Evolutionary conservation across 2,329 filamentous ascomycete genomes (phyloP), one percentile per base, ranked within the genome.

Genomic region (Aspergillus hiratsukae): DNA sequence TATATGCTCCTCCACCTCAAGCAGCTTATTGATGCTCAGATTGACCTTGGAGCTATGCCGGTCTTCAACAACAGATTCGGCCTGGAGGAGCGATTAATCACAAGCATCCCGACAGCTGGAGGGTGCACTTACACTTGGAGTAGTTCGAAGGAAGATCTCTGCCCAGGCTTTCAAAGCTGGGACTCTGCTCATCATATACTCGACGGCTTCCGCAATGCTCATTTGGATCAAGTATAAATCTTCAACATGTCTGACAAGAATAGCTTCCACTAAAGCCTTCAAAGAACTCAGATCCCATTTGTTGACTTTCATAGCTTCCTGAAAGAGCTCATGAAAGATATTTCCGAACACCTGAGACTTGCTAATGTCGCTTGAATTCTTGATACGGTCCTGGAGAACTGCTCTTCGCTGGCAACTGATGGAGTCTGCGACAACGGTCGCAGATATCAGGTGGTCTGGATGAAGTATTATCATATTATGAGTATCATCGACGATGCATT

Each of bases 1-100:
- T 28, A 99, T 87, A 69, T 97, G 94, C 72, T 99, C 94, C 71
- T 99, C 94, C 9, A 99, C 90, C 69, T 97, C 94, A 14, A 99
- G 86, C 28, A 99, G 80, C 70, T 97, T 99, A 67, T 87, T 95
- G 64, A 99, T 87, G 64, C 89, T 91, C 82, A 97, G 87, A 56
- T 82, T 87, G 10, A 88, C 84, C 62, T 87, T 88, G 53, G 88
- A 84, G 43, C 88, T 88, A 67, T 91, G 88, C 49, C 89, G 84
- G 62, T 92, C 91, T 63, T 90, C 87, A 25, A 95, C 87, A 43
- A 90, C 70, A 2, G 91, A 91, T 62, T 87, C 84, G 4, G 80
- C 67, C 82, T 87, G 7, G 23, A 21, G 67, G 9, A n/a, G 53
- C 52, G 46, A 70, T 78, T 66, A 74, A 65, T 54, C 51, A 59